Conservation (phyloP, 305 asterid genomes). For the Fraxinus greggii region DNA sequence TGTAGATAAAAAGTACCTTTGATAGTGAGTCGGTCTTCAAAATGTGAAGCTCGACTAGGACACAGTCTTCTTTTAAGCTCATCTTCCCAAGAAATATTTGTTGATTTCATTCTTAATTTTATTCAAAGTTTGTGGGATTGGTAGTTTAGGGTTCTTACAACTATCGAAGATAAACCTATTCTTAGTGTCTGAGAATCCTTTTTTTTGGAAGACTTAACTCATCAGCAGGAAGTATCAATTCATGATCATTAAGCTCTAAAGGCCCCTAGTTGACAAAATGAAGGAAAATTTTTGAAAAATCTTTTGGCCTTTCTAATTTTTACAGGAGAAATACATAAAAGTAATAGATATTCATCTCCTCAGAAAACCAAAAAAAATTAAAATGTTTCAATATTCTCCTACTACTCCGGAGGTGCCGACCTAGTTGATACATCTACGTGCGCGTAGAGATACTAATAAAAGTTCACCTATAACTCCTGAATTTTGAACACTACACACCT, state of each 20-base stretch:
- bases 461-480: slow-evolving; percentile 26
- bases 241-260: neutral
- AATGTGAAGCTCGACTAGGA: neutral
- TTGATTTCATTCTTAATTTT: neutral
- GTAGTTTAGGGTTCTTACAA: neutral
- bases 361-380: neutral
- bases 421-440: neutral
- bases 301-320: neutral
- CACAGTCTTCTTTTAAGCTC: neutral
- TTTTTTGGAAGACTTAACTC: neutral
- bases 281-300: neutral
- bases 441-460: neutral
- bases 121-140: neutral
- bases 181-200: neutral
- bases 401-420: neutral
- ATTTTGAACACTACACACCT: slow-evolving; percentile 47
- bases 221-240: neutral
- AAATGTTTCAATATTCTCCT: neutral
- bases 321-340: neutral
- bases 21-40: neutral
- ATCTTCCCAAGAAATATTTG: neutral
- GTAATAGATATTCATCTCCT: neutral
- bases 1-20: neutral
- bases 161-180: neutral
- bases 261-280: neutral